A percentile compares a stretch with the other conserved stretches of the same genome.
Conservation (phyloP, 139 green algal species). For the Tetradesmus lagerheimii region DNA sequence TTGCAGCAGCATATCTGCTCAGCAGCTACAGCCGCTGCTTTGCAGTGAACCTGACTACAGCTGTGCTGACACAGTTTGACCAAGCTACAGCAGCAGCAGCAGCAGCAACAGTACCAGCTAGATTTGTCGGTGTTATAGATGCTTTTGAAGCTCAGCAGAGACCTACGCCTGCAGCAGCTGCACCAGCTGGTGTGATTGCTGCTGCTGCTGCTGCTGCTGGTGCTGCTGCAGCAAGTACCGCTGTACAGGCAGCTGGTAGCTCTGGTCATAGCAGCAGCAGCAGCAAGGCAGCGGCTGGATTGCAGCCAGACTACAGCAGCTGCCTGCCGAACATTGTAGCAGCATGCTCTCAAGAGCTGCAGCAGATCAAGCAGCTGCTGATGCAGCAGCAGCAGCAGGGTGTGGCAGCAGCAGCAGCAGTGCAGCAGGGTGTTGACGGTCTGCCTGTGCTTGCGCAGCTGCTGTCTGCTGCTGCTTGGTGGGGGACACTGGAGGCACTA, state of each 20-base stretch:
- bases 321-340: neutral
- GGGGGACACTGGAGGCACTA: neutral
- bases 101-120: neutral
- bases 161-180: neutral
- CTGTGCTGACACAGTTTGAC: neutral
- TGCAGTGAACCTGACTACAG: neutral
- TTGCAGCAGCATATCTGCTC: neutral
- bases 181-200: no score
- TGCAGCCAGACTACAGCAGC: neutral
- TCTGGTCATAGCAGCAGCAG: neutral
- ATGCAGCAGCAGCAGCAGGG: neutral
- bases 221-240: neutral
- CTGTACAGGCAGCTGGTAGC: neutral
- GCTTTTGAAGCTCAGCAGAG: neutral
- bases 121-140: neutral
- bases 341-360: neutral
- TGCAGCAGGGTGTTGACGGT: neutral
- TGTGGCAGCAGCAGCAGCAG: neutral
- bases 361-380: conserved; percentile 6
- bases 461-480: neutral
- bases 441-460: neutral
- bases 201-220: neutral
- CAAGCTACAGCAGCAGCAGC: neutral
- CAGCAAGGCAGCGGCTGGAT: neutral
- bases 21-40: neutral